These are phyloP conservation scores for Suillus sp. DNA, from an alignment of 768 basidiomycete species.

Conservation along the genomic window DNA sequence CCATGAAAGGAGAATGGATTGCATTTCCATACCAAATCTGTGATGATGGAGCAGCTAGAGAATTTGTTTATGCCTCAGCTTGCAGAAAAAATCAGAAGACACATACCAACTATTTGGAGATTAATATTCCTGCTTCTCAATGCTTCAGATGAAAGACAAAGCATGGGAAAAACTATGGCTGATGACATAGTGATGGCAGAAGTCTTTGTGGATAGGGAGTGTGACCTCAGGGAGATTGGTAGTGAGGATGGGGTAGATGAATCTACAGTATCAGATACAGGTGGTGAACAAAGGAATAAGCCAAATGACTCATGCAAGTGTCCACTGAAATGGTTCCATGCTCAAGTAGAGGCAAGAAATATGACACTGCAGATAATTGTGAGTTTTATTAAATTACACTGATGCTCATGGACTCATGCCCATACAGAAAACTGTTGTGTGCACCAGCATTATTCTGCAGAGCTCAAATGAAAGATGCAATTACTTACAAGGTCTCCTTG, in stretches of 20 bases:
- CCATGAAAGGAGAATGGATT: neutral
- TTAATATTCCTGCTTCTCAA: neutral
- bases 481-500: constrained; percentile 16
- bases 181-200: neutral
- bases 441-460: constrained; percentile 23
- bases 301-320: neutral
- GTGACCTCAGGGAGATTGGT: constrained; percentile 1
- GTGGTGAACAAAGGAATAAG: neutral
- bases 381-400: neutral
- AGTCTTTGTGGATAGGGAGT: neutral
- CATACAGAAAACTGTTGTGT: constrained; percentile 18
- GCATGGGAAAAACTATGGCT: neutral
- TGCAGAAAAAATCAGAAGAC: constrained; percentile 1
- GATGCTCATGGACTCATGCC: neutral
- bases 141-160: neutral
- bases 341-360: neutral
- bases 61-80: constrained; percentile 2
- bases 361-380: neutral
- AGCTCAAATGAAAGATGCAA: constrained; percentile 34
- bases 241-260: neutral
- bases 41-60: neutral
- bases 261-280: neutral
- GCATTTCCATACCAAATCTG: constrained; percentile 1
- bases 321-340: neutral
- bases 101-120: neutral